phyloP scores from a whole-genome alignment of 805 yeast species.

The Candida vartiovaarae region DNA sequence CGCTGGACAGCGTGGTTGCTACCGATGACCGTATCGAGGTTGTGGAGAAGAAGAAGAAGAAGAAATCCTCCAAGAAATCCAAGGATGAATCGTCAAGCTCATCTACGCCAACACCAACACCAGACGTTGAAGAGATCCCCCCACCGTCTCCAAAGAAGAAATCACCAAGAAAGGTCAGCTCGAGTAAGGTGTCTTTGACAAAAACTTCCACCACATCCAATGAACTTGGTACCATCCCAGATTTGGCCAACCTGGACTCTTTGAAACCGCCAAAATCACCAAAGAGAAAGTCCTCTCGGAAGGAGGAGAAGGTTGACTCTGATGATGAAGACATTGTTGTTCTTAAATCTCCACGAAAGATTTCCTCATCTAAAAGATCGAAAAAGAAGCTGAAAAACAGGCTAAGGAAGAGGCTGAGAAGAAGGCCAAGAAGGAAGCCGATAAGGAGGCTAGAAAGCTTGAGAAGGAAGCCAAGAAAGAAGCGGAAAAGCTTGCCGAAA shows the following conservation, averaged over 20 bases:
- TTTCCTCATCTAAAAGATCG: neutral
- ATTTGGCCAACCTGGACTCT: slow-evolving; percentile 3
- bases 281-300: slow-evolving; percentile 3
- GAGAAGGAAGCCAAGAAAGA: neutral
- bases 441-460: neutral
- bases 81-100: slow-evolving; percentile 1
- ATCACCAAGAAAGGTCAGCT: slow-evolving; percentile 16
- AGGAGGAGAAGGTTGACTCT: neutral
- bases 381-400: too few species aligned
- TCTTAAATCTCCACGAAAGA: neutral
- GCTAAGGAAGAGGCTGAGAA: too few species aligned
- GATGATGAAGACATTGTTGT: neutral
- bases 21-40: slow-evolving; percentile 33
- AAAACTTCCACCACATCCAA: slow-evolving; percentile 2
- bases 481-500: too few species aligned
- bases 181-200: slow-evolving; percentile 5
- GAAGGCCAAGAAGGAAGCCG: neutral
- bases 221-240: slow-evolving; percentile 11
- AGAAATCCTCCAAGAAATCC: slow-evolving; percentile 14
- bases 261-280: slow-evolving; percentile 6
- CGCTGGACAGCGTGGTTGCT: slow-evolving; percentile 25
- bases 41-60: slow-evolving; percentile 19
- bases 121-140: too few species aligned
- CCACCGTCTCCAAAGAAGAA: slow-evolving; percentile 1
- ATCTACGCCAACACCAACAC: neutral